phyloP scores from a whole-genome alignment of 192 early-diverging fungal genomes.

The Linnemannia exigua region DNA sequence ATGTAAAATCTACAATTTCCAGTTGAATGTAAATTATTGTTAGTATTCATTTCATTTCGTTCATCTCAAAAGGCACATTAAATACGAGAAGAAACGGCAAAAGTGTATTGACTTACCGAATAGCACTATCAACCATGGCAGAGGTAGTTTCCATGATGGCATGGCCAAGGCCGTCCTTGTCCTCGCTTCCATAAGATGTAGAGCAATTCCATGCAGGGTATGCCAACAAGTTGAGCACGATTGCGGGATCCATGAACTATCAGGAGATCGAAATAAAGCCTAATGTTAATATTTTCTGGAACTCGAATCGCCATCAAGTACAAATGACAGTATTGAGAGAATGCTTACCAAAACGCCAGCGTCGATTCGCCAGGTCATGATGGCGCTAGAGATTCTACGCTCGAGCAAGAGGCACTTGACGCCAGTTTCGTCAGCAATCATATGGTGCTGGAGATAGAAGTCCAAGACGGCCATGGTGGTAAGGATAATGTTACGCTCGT shows the following conservation, averaged over 20 bases:
- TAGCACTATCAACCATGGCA: constrained; percentile 20
- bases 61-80: neutral
- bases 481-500: constrained; percentile 57
- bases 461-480: constrained; percentile 47
- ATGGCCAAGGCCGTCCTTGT: constrained; percentile 21
- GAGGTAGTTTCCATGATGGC: constrained; percentile 28
- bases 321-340: neutral
- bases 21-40: neutral
- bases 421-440: constrained; percentile 17
- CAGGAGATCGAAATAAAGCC: no score
- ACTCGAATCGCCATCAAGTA: no score
- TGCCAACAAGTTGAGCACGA: constrained; percentile 20
- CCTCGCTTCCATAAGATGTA: constrained; percentile 21
- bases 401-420: constrained; percentile 46
- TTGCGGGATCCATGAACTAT: constrained; percentile 25
- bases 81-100: neutral
- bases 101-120: constrained; percentile 9
- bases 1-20: constrained; percentile 24
- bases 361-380: constrained; percentile 51
- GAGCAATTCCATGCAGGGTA: constrained; percentile 41
- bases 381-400: constrained; percentile 50
- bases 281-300: neutral
- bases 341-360: constrained; percentile 59
- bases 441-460: constrained; percentile 21
- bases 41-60: neutral